phyloP scores from a whole-genome alignment of 2,329 filamentous ascomycete genomes.

The Aphanocladium album region DNA sequence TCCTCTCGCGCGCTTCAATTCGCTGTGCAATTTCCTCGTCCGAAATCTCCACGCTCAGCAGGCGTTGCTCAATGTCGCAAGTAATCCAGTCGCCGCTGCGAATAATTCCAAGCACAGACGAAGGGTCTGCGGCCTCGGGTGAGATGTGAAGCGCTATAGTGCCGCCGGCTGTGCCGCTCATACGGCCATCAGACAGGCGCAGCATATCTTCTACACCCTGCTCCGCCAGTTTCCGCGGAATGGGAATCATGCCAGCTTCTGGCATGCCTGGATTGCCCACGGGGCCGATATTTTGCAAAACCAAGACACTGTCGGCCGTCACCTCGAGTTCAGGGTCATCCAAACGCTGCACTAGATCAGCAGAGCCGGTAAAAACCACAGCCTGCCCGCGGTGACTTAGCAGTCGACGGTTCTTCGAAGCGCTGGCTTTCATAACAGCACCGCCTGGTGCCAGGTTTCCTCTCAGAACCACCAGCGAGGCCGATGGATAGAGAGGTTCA shows the following conservation, averaged over 20 bases:
- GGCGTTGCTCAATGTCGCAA: slow-evolving; percentile 67
- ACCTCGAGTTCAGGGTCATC: slow-evolving; percentile 59
- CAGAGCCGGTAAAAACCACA: slow-evolving; percentile 68
- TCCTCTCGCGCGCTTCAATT: slow-evolving; percentile 53
- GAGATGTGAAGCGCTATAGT: slow-evolving; percentile 87
- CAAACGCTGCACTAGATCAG: slow-evolving; percentile 64
- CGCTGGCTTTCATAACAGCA: slow-evolving; percentile 86
- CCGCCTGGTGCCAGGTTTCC: slow-evolving; percentile 82
- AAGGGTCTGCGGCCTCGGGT: slow-evolving; percentile 73
- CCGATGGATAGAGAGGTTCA: slow-evolving; percentile 62
- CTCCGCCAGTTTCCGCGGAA: slow-evolving; percentile 72
- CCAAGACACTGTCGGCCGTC: slow-evolving; percentile 55
- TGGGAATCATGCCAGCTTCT: slow-evolving; percentile 62
- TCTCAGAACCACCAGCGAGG: slow-evolving; percentile 74
- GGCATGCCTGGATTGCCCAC: slow-evolving; percentile 92
- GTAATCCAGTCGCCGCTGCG: slow-evolving; percentile 71
- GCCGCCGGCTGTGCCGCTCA: slow-evolving; percentile 80
- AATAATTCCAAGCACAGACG: slow-evolving; percentile 73
- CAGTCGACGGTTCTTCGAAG: slow-evolving; percentile 64
- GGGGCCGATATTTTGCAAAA: slow-evolving; percentile 84
- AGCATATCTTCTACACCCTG: slow-evolving; percentile 74
- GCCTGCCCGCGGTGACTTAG: slow-evolving; percentile 42
- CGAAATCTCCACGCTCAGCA: slow-evolving; percentile 54
- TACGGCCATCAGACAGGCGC: slow-evolving; percentile 80
- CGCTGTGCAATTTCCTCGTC: slow-evolving; percentile 64